Percentiles rank a stretch among this genome's conserved stretches.
phyloP scores from a whole-genome alignment of 2,329 filamentous ascomycete species.

The Pyrenophora tritici-repentis region DNA sequence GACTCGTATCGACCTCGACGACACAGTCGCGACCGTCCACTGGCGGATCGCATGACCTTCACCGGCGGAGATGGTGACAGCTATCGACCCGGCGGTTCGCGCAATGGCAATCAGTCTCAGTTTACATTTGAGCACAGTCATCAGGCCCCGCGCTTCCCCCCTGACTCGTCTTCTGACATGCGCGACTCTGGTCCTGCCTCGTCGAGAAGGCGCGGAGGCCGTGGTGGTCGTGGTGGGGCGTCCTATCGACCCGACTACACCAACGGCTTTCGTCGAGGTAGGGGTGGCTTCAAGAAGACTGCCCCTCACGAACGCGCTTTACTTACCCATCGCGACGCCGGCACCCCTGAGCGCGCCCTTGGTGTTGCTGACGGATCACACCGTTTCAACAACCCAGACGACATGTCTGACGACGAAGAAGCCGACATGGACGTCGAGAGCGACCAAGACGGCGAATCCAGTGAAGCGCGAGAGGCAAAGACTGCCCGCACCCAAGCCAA shows the following conservation, averaged over 20 bases:
- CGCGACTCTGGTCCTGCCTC: constrained; percentile 11
- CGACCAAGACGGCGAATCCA: constrained; percentile 12
- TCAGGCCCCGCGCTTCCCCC: constrained; percentile 37
- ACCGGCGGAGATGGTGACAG: constrained; percentile 31
- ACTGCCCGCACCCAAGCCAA: constrained; percentile 22
- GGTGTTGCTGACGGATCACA: constrained; percentile 50
- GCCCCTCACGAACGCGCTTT: constrained; percentile 53
- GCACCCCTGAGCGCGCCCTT: constrained; percentile 52
- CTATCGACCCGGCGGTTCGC: constrained; percentile 31
- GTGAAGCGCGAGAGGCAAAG: constrained; percentile 30
- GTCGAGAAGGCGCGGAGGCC: constrained; percentile 22
- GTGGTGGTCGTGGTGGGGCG: constrained; percentile 25
- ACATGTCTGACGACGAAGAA: constrained; percentile 48
- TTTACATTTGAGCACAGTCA: constrained; percentile 44
- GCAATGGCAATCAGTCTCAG: constrained; percentile 25
- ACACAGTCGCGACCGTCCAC: constrained; percentile 28
- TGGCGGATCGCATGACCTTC: constrained; percentile 40
- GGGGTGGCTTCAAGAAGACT: constrained; percentile 28
- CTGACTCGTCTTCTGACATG: constrained; percentile 28
- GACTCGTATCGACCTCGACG: constrained; percentile 38
- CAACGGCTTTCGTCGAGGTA: constrained; percentile 21
- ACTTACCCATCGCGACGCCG: constrained; percentile 48
- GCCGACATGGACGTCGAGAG: constrained; percentile 40
- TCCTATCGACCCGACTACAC: constrained; percentile 18
- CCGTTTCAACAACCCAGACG: constrained; percentile 49